A percentile compares a stretch with the other conserved stretches of the same genome.
Conservation (phyloP, 2,329 filamentous ascomycete species). For the Colletotrichum sojae region DNA sequence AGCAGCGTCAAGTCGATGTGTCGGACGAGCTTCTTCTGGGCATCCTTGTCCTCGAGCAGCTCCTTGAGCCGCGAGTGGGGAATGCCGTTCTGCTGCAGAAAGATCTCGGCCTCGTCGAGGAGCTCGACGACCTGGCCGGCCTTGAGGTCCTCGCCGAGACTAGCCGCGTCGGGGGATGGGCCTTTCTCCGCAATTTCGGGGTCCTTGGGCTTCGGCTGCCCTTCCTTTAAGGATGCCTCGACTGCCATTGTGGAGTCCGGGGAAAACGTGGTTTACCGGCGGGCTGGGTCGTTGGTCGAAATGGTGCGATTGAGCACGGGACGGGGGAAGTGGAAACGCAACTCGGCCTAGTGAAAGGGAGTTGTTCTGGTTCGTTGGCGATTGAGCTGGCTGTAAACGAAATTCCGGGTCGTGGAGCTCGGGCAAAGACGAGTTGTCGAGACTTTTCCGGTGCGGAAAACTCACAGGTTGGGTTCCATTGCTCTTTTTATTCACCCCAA, state of each 20-base stretch:
- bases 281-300: slow-evolving; percentile 11
- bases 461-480: background rate
- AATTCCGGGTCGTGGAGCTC: background rate
- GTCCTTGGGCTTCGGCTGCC: slow-evolving; percentile 21
- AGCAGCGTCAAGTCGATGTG: slow-evolving; percentile 23
- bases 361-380: background rate
- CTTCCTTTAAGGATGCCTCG: slow-evolving; percentile 22
- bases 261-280: slow-evolving; percentile 12
- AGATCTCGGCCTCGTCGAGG: slow-evolving; percentile 63
- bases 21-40: slow-evolving; percentile 40
- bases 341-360: slow-evolving; percentile 1
- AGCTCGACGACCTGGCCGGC: slow-evolving; percentile 43
- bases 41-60: slow-evolving; percentile 57
- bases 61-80: slow-evolving; percentile 57
- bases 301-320: slow-evolving; percentile 5
- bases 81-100: slow-evolving; percentile 63
- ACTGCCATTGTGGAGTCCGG: slow-evolving; percentile 27
- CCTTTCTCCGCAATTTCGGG: slow-evolving; percentile 32
- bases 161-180: slow-evolving; percentile 5
- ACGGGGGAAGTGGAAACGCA: slow-evolving; percentile 14
- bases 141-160: slow-evolving; percentile 22
- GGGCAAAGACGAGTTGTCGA: slow-evolving; percentile 17
- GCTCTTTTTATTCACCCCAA: slow-evolving; percentile 21
- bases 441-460: slow-evolving; percentile 19
- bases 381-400: background rate